Percentiles rank a stretch among this genome's conserved stretches.
Evolutionary conservation across 1,284 basidiomycete genomes (phyloP).

Genomic region (Trichosporon sp.): DNA sequence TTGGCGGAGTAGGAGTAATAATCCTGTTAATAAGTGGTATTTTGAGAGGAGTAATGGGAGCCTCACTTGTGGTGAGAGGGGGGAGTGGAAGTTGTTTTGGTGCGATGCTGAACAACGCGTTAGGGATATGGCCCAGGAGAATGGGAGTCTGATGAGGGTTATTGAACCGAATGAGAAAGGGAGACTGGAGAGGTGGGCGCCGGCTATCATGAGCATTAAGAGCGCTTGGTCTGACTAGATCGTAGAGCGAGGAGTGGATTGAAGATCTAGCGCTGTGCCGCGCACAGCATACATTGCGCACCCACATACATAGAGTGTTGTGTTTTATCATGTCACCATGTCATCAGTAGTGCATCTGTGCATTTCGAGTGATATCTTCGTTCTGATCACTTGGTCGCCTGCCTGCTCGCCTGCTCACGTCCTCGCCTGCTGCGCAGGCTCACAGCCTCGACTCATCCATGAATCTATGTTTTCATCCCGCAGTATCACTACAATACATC

Average conservation of each 20-base stretch:
- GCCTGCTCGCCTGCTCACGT: too few relatives aligned
- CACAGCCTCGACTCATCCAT: too few relatives aligned
- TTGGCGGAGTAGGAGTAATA: constrained; percentile 86
- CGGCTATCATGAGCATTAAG: constrained; percentile 67
- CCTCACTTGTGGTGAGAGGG: constrained; percentile 49
- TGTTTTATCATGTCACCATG: constrained; percentile 4
- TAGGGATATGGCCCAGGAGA: constrained; percentile 33
- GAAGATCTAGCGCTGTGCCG: not conserved
- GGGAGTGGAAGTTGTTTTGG: constrained; percentile 92
- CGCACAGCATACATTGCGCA: not conserved
- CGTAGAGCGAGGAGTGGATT: not conserved
- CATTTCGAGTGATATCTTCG: too few relatives aligned
- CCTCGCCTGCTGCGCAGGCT: too few relatives aligned
- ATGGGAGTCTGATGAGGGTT: constrained; percentile 55
- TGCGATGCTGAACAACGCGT: constrained; percentile 75
- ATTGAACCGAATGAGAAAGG: constrained; percentile 78
- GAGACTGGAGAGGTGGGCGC: constrained; percentile 67
- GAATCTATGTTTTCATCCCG: constrained; percentile 17
- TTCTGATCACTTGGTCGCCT: too few relatives aligned
- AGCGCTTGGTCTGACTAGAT: constrained; percentile 62
- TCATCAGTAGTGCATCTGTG: not conserved
- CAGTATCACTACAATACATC: constrained; percentile 22
- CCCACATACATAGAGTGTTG: not conserved
- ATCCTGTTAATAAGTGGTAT: constrained; percentile 99
- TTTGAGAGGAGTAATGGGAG: constrained; percentile 93